These are phyloP conservation scores for Talaromyces sp. DNA, from an alignment of 2,329 filamentous ascomycete species.

Conservation along the genomic window DNA sequence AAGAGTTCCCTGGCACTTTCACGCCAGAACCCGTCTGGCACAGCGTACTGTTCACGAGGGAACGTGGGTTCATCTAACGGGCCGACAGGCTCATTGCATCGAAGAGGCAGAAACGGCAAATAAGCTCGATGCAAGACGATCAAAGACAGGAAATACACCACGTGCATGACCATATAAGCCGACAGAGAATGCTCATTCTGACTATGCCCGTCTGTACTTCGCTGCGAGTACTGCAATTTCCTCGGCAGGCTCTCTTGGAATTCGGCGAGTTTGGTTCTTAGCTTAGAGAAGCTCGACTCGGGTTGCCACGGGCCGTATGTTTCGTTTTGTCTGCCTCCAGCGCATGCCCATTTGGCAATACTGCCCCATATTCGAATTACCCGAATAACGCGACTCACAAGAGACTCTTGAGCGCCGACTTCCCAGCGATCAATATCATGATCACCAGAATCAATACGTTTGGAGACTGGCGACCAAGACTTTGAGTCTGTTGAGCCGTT, in stretches of 20 bases:
- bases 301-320: conserved; percentile 50
- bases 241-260: conserved; percentile 50
- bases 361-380: conserved; percentile 53
- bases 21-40: conserved; percentile 50
- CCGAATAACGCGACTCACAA: conserved; percentile 52
- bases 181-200: conserved; percentile 45
- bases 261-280: conserved; percentile 43
- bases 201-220: conserved; percentile 53
- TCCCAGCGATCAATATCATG: conserved; percentile 50
- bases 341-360: conserved; percentile 52
- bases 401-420: conserved; percentile 48
- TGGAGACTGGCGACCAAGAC: conserved; percentile 36
- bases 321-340: conserved; percentile 49
- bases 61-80: conserved; percentile 49
- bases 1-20: conserved; percentile 48
- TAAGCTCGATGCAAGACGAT: conserved; percentile 54
- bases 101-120: conserved; percentile 50
- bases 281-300: conserved; percentile 44
- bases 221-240: conserved; percentile 47
- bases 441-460: conserved; percentile 34
- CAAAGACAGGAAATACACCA: conserved; percentile 50
- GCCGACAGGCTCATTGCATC: conserved; percentile 46
- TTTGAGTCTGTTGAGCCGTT: conserved; percentile 32
- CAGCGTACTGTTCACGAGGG: conserved; percentile 38
- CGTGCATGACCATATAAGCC: conserved; percentile 53